Base-by-base conservation (phyloP, 352 stramenopile genomes). In the Globisporangium heterothallicum region DNA sequence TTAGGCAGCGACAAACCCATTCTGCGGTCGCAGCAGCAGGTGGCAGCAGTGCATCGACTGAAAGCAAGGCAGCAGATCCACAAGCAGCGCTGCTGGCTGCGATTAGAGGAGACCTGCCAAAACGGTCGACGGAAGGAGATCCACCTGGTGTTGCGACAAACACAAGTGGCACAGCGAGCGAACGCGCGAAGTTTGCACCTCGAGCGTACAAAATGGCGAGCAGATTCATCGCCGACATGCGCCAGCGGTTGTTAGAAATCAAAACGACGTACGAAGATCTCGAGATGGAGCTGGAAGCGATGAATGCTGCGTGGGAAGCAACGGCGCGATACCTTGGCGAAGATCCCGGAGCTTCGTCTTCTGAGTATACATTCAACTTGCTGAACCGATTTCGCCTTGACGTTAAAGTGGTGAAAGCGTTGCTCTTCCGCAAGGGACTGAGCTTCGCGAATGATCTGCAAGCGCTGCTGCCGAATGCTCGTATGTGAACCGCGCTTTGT, bases 311-410 rank as follows among this genome's bases (percentile, higher is more conserved):
- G 3, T 92, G 78, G 81, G 77, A 88, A 44, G 63, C 65, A 13
- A 86, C 72, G 1, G 77, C 78, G 29, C 43, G 70, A 13, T 92
- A 92, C 59, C 42, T 92, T 13, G 81, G 78, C 2, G 81, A 92
- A 69, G 68, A 83, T 24, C 56, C 73, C 12, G 52, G 50, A 3
- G 61, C 56, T 2, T 84, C 74, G 14, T 83, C 78, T 14, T 89
- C 81, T 6, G 77, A 90, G 42, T 89, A 90, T 46, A 74, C 84
- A 0, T 72, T 90, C 13, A 67, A 61, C 7, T 56, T 92, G 1
- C 53, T 92, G 9, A 76, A 92, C 54, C 69, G 78, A 9, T 90
- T 92, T 49, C 53, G 86, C 18, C 49, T 92, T 12, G 81, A 92
- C 46, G 78, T 92, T 24, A 87, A 86, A 51, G 74, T 89, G 6